Conservation (phyloP, 2,329 filamentous ascomycete genomes). For the Cladophialophora yegresii region DNA sequence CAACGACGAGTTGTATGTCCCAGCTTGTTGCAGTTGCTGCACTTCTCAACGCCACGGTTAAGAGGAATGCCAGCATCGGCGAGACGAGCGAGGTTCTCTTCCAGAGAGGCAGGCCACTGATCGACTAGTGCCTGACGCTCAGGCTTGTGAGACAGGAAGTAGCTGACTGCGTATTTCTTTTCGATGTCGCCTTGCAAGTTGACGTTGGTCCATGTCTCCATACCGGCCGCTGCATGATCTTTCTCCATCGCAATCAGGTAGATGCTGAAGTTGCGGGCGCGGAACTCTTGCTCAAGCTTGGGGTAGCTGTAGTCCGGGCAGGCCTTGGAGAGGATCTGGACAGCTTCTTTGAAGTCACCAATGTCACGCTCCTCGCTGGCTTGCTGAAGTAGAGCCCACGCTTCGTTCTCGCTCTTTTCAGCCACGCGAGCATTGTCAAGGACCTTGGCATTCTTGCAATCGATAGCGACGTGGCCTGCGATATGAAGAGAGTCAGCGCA, state of each 20-base stretch:
- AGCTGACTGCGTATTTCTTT: constrained; percentile 54
- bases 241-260: constrained; percentile 56
- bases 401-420: constrained; percentile 52
- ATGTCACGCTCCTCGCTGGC: constrained; percentile 54
- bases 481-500: not conserved
- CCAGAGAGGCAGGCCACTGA: constrained; percentile 53
- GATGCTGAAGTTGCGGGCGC: constrained; percentile 50
- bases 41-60: constrained; percentile 55
- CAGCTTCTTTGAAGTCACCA: constrained; percentile 53
- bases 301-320: constrained; percentile 49
- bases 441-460: constrained; percentile 50
- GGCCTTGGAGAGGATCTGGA: constrained; percentile 56
- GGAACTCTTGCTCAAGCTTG: constrained; percentile 55
- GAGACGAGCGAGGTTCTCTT: constrained; percentile 57
- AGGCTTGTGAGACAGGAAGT: constrained; percentile 52
- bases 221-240: constrained; percentile 37
- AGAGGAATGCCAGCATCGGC: constrained; percentile 54
- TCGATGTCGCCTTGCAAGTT: constrained; percentile 56
- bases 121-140: constrained; percentile 50
- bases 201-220: constrained; percentile 52
- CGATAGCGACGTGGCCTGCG: constrained; percentile 48
- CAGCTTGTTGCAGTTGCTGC: constrained; percentile 54
- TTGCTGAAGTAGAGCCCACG: constrained; percentile 54
- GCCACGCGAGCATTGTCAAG: constrained; percentile 49
- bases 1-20: constrained; percentile 54